A percentile compares a stretch with the other conserved stretches of the same genome.
phyloP scores from a whole-genome alignment of 441 rosid genomes.

The Populus hybrid region DNA sequence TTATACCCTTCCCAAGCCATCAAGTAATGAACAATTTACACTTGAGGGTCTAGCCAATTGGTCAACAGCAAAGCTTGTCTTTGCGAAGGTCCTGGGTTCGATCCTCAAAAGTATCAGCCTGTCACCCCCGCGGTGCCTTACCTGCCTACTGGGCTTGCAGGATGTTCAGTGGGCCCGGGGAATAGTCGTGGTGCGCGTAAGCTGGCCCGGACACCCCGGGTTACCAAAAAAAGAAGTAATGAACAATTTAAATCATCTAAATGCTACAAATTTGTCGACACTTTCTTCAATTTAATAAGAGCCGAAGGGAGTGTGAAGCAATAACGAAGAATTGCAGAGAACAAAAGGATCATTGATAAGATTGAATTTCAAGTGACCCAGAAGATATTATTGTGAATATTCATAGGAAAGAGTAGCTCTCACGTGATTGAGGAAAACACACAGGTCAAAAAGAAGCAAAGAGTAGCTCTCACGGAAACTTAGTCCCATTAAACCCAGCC shows the following conservation, averaged over 20 bases:
- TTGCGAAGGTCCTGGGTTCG: no score
- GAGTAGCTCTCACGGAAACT: background rate
- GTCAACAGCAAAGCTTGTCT: no score
- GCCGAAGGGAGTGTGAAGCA: background rate
- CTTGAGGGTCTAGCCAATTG: no score
- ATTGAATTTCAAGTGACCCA: background rate
- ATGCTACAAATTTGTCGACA: background rate
- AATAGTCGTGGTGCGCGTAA: no score
- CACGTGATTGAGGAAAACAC: background rate
- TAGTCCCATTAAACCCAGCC: background rate
- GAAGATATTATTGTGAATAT: background rate
- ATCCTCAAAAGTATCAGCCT: no score
- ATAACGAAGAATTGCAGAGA: background rate
- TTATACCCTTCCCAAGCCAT: background rate
- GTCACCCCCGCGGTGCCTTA: no score
- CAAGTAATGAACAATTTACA: no score
- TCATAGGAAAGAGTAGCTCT: background rate
- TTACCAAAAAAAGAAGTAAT: no score
- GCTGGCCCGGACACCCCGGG: no score
- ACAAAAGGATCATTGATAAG: background rate
- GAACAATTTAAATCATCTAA: background rate
- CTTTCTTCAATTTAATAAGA: background rate
- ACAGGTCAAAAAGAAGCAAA: no score
- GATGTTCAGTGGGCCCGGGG: no score
- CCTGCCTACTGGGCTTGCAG: no score